Conservation (phyloP, 2,329 filamentous ascomycete genomes). For the Colletotrichum melonis region DNA sequence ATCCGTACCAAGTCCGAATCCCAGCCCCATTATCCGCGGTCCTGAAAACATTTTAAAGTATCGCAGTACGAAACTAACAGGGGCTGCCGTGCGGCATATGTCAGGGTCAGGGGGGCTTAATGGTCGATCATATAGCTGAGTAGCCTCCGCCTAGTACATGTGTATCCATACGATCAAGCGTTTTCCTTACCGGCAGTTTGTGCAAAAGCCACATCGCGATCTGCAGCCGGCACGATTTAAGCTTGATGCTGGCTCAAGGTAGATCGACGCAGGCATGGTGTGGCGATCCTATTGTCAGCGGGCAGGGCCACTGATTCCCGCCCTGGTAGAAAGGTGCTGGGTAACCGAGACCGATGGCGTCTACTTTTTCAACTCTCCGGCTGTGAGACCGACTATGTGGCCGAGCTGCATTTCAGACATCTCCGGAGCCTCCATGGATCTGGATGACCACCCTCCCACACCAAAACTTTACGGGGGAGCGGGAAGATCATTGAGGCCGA, state of each 20-base stretch:
- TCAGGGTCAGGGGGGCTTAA: neutral
- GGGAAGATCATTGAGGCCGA: neutral
- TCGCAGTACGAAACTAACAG: neutral
- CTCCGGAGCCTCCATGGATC: neutral
- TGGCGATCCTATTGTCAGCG: neutral
- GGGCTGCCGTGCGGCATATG: neutral
- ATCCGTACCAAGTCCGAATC: neutral
- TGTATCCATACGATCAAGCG: neutral
- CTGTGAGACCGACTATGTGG: no score
- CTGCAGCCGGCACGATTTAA: slow-evolving; percentile 6
- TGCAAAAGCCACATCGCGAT: neutral
- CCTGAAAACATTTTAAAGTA: neutral
- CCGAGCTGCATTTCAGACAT: neutral
- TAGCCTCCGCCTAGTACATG: neutral
- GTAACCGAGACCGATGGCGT: neutral
- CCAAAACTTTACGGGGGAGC: neutral
- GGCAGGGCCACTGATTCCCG: neutral
- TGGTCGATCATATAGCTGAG: slow-evolving; percentile 4
- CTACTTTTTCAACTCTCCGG: neutral
- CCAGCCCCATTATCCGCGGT: neutral
- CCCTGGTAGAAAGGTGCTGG: neutral
- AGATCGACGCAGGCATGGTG: slow-evolving; percentile 11
- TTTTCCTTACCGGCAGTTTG: neutral
- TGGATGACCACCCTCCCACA: neutral
- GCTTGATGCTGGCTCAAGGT: slow-evolving; percentile 6